Conservation (phyloP, 2,329 filamentous ascomycete species). For the Paramyrothecium roridum region DNA sequence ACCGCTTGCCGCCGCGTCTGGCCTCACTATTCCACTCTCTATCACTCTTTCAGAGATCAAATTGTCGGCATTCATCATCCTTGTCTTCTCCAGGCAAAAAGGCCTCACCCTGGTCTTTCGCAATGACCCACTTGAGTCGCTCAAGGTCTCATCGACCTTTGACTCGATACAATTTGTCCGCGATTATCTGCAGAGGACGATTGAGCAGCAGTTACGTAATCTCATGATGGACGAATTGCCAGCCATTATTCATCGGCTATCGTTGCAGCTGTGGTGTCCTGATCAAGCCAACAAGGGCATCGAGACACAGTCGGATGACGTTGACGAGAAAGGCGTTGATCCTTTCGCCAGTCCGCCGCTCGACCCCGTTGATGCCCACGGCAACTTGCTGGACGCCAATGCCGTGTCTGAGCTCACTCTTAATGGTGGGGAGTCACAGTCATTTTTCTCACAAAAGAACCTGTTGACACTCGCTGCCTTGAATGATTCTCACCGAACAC, state of each 20-base stretch:
- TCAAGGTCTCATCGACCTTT: conserved; percentile 98
- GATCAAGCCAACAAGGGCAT: conserved; percentile 61
- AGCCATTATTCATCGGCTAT: conserved; percentile 91
- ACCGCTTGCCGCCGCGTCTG: conserved; percentile 85
- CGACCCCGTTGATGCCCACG: conserved; percentile 78
- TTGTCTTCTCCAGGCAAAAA: conserved; percentile 97
- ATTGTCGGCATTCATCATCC: conserved; percentile 91
- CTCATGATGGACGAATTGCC: conserved; percentile 98
- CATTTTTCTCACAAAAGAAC: conserved; percentile 94
- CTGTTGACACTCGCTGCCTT: conserved; percentile 77
- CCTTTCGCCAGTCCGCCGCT: conserved; percentile 78
- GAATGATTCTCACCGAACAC: conserved; percentile 82
- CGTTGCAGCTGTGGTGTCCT: conserved; percentile 83
- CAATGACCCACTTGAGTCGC: conserved; percentile 94
- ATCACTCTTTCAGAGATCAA: conserved; percentile 96
- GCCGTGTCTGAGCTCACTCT: conserved; percentile 75
- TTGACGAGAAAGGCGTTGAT: conserved; percentile 64
- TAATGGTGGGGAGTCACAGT: conserved; percentile 80
- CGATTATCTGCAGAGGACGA: conserved; percentile 93
- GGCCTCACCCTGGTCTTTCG: conserved; percentile 94
- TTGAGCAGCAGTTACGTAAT: conserved; percentile 87
- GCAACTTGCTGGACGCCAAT: conserved; percentile 71
- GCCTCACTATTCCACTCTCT: conserved; percentile 93
- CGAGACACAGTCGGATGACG: conserved; percentile 43
- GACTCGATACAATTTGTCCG: conserved; percentile 98